A percentile compares a stretch with the other conserved stretches of the same genome.
These are phyloP conservation scores for Amoebophrya sp. DNA, from an alignment of 169 alveolate species.

Conservation along the genomic window DNA sequence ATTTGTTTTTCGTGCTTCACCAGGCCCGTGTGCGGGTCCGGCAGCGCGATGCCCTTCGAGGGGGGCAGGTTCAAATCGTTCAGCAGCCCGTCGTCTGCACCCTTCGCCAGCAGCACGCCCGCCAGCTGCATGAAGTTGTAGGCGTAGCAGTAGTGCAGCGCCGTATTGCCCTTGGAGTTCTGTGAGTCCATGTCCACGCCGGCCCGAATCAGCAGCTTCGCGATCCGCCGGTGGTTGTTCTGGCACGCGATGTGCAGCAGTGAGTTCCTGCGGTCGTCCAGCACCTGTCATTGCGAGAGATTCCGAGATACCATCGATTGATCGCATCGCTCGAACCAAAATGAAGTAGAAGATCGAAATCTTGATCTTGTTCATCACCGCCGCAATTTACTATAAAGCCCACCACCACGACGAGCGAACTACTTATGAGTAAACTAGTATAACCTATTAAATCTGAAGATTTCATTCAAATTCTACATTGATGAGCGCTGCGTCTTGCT, in stretches of 20 bases:
- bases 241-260: slow-evolving; percentile 15
- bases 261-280: not conserved
- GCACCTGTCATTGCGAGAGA: too few species aligned
- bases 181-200: slow-evolving; percentile 24
- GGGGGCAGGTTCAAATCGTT: not conserved
- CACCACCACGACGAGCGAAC: too few species aligned
- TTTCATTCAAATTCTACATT: too few species aligned
- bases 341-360: too few species aligned
- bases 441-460: too few species aligned
- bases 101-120: slow-evolving; percentile 2
- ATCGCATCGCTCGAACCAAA: too few species aligned
- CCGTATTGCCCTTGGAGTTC: slow-evolving; percentile 31
- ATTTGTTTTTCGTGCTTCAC: not conserved
- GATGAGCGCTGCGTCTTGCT: slow-evolving; percentile 9
- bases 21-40: not conserved
- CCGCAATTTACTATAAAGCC: too few species aligned
- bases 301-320: too few species aligned
- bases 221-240: slow-evolving; percentile 16
- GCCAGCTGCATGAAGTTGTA: slow-evolving; percentile 7
- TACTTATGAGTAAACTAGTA: too few species aligned
- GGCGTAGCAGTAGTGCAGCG: slow-evolving; percentile 27
- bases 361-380: too few species aligned
- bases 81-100: slow-evolving; percentile 15
- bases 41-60: not conserved
- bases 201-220: slow-evolving; percentile 11